Evolutionary conservation across 108 stramenopile species (phyloP).

Genomic region (Ochromonas danica): DNA sequence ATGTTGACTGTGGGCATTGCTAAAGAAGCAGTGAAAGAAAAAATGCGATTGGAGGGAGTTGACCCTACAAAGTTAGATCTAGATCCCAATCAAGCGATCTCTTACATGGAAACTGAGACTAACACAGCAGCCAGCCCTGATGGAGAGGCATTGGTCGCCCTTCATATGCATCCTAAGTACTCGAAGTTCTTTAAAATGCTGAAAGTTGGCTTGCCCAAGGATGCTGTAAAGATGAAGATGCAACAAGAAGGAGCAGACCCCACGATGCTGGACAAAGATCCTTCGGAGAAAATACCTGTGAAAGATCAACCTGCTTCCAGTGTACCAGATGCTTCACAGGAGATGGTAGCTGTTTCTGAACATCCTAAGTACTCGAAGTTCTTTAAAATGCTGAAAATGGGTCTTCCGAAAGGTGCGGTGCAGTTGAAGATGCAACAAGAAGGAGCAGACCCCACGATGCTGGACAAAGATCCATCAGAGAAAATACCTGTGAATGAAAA

Average conservation of each 20-base stretch:
- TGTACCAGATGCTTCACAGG: neutral
- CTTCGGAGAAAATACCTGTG: neutral
- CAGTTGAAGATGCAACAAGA: conserved; percentile 40
- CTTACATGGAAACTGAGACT: neutral
- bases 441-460: conserved; percentile 40
- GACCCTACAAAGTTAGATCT: conserved; percentile 78
- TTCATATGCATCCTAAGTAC: conserved; percentile 47
- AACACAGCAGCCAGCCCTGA: neutral
- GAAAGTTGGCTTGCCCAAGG: conserved; percentile 25
- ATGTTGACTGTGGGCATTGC: conserved; percentile 82
- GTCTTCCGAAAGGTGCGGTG: conserved; percentile 42
- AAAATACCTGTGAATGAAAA: neutral
- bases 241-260: conserved; percentile 24
- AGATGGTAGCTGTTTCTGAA: conserved; percentile 30
- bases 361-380: conserved; percentile 43
- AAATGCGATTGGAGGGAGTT: conserved; percentile 72
- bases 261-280: conserved; percentile 12
- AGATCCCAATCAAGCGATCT: conserved; percentile 67
- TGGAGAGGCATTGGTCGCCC: neutral
- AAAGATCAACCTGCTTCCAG: neutral
- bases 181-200: conserved; percentile 56
- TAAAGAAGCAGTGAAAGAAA: conserved; percentile 74
- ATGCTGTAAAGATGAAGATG: conserved; percentile 25
- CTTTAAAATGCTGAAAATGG: conserved; percentile 53
- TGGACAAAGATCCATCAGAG: conserved; percentile 27